Evolutionary conservation across 805 yeast species (phyloP).

Genomic region (Candida qinlingensis): DNA sequence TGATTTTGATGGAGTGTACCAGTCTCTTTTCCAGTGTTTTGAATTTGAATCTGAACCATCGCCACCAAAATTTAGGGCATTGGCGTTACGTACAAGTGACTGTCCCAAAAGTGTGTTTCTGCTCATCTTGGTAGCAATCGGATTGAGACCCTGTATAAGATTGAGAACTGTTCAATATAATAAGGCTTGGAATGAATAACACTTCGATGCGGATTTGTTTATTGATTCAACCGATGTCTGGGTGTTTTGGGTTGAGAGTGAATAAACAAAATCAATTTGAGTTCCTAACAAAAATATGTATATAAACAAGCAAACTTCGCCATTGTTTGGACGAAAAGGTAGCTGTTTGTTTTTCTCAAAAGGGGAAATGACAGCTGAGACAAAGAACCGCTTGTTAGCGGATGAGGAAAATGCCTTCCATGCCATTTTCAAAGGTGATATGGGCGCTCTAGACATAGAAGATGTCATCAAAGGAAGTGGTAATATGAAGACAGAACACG

Average conservation of each 20-base stretch:
- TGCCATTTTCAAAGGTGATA: slow-evolving; percentile 33
- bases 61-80: slow-evolving; percentile 11
- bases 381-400: slow-evolving; percentile 13
- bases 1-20: slow-evolving; percentile 20
- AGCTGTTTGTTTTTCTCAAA: no score
- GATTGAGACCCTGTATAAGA: neutral
- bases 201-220: no score
- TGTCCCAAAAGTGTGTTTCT: slow-evolving; percentile 21
- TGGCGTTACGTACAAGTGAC: slow-evolving; percentile 25
- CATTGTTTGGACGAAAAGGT: no score
- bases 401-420: slow-evolving; percentile 35
- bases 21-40: slow-evolving; percentile 26
- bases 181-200: no score
- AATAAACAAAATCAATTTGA: neutral
- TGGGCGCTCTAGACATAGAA: slow-evolving; percentile 22
- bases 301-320: no score
- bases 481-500: slow-evolving; percentile 49
- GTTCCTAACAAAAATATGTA: no score
- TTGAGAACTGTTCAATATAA: neutral
- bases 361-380: slow-evolving; percentile 1
- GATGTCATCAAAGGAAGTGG: slow-evolving; percentile 17
- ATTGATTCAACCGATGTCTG: neutral
- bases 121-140: slow-evolving; percentile 1
- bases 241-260: neutral
- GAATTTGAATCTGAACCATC: slow-evolving; percentile 12